Conservation (phyloP, 768 basidiomycete genomes). For the Agaricus sinodeliciosus region DNA sequence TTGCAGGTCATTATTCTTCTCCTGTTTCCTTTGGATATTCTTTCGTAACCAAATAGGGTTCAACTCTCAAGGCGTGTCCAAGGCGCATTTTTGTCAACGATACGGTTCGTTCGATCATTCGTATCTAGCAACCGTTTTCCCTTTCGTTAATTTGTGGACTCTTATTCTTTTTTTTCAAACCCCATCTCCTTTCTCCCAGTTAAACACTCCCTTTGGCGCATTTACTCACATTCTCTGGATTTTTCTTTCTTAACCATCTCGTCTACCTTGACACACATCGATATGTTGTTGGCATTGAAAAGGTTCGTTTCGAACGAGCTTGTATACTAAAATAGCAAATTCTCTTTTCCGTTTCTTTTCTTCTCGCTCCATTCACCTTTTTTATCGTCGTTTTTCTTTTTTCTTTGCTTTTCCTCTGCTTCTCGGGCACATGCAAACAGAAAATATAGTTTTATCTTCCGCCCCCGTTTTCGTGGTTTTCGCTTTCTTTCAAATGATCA, state of each 20-base stretch:
- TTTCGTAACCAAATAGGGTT: too few species aligned
- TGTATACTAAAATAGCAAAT: constrained; percentile 19
- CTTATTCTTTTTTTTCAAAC: background rate
- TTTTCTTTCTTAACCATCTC: background rate
- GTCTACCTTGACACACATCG: background rate
- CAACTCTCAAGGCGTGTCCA: too few species aligned
- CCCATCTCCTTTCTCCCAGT: background rate
- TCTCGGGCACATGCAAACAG: too few species aligned
- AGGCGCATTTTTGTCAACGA: too few species aligned
- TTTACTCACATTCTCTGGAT: constrained; percentile 5
- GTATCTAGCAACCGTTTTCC: background rate
- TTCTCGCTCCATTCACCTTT: background rate
- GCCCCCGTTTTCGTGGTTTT: too few species aligned
- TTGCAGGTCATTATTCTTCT: background rate
- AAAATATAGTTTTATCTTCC: too few species aligned
- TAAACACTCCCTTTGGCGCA: background rate
- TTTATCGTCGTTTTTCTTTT: too few species aligned
- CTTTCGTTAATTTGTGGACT: background rate
- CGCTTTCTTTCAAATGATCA: too few species aligned
- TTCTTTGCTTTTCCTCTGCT: too few species aligned
- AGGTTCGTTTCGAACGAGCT: constrained; percentile 33
- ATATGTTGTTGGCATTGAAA: constrained; percentile 9
- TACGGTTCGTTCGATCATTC: too few species aligned
- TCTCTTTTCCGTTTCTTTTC: constrained; percentile 2
- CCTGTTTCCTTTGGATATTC: too few species aligned